Base-by-base conservation (phyloP, 108 stramenopile species). In the Bacterosira constricta region DNA sequence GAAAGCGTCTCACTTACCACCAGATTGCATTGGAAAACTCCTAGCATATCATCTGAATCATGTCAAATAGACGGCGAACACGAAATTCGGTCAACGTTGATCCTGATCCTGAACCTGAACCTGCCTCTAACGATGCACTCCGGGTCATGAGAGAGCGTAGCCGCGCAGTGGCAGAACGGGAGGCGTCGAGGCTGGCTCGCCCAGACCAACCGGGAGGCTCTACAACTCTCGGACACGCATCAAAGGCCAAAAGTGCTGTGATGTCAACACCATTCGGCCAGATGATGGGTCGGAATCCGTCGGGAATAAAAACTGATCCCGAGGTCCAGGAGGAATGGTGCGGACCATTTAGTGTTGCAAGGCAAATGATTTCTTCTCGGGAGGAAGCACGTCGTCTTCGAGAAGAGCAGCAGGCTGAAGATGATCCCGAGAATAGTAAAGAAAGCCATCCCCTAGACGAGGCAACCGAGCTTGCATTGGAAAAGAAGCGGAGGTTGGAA, bases 121-220 rank as follows among this genome's bases (percentile, higher is more conserved):
- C 62, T 98, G 97, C 71, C 97, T 97, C 72, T 92, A 97, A 80
- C 84, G 90, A 12, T 96, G 97, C 70, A 95, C 96, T 61, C 45
- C 61, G 56, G 52, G 50, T 31, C 29, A 69, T 89, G 13, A 80
- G 91, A 21, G 80, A 85, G 21, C 86, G 91, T 6, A 90, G 86
- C 56, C 88, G 91, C 13, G 87, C 88, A 15, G 87, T 93, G 15
- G 92, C 92, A 6, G 89, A 93, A 69, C 81, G 92, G 42, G 92
- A 90, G 62, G 92, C 92, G 1, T 79, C 88, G 34, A 81, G 90
- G 36, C 55, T 88, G 49, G 86, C 88, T 9, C 75, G 88, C 29
- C 88, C 88, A 0, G 85, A 84, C 61, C 73, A 71, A 41, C 75
- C 71, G 12, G 7, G 45, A 15, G 44, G 49, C 23, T 31, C 55